A percentile compares a stretch with the other conserved stretches of the same genome.
Conservation (phyloP, 2,329 filamentous ascomycete genomes). For the Albophoma yamanashiensis region DNA sequence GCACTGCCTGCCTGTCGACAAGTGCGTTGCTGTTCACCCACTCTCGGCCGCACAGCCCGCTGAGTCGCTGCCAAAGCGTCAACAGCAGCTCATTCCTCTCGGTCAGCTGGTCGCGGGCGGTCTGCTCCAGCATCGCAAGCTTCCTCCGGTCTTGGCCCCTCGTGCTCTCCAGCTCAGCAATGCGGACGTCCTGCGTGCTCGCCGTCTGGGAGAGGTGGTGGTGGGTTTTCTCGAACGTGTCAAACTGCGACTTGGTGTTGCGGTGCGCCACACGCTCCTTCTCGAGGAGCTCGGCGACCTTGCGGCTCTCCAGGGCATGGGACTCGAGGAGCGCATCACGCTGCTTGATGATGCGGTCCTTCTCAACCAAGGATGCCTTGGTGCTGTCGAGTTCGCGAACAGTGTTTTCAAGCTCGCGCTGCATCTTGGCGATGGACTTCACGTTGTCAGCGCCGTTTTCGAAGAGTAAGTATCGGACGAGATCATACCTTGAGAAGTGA, state of each 20-base stretch:
- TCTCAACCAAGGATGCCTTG: constrained; percentile 72
- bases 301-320: constrained; percentile 75
- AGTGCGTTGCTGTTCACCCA: constrained; percentile 87
- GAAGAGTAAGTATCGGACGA: background rate
- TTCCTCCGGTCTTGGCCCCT: constrained; percentile 69
- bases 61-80: constrained; percentile 82
- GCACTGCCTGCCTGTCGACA: constrained; percentile 74
- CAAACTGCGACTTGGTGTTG: constrained; percentile 78
- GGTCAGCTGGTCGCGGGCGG: constrained; percentile 74
- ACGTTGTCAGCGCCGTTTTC: background rate
- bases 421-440: constrained; percentile 74
- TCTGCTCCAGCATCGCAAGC: constrained; percentile 63
- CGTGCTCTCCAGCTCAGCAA: constrained; percentile 75
- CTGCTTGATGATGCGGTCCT: constrained; percentile 81
- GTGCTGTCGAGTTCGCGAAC: constrained; percentile 71
- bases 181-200: constrained; percentile 72
- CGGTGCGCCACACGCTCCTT: constrained; percentile 80
- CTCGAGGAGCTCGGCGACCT: constrained; percentile 78
- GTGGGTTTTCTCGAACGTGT: constrained; percentile 79
- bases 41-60: constrained; percentile 75
- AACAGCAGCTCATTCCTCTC: constrained; percentile 86
- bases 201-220: constrained; percentile 81
- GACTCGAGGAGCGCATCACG: constrained; percentile 82
- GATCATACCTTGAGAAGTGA: constrained; percentile 64
- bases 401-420: constrained; percentile 77